Conservation (phyloP, 768 basidiomycete species). For the Macrolepiota dolichaula region DNA sequence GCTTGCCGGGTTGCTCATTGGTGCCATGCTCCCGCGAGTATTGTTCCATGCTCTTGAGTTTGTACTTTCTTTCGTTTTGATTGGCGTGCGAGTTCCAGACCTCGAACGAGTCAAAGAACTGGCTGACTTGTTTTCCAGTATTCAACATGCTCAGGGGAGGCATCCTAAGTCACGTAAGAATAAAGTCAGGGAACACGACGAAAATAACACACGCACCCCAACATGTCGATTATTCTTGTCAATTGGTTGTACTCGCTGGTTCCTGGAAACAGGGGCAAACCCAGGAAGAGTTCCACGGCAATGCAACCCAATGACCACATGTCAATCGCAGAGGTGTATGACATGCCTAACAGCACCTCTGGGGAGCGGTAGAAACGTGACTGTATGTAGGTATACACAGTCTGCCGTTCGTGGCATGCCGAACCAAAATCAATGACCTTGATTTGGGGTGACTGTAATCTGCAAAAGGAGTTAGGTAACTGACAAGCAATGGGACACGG, state of each 20-base stretch:
- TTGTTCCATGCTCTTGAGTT: constrained; percentile 89
- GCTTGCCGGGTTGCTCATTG: constrained; percentile 97
- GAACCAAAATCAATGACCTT: constrained; percentile 99
- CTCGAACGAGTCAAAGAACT: constrained; percentile 85
- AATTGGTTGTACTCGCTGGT: constrained; percentile 99
- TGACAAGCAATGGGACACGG: constrained; percentile 4
- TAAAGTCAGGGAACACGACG: neutral
- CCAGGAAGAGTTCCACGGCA: constrained; percentile 96
- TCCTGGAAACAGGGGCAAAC: constrained; percentile 94
- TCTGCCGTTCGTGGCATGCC: constrained; percentile 97
- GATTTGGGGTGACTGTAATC: constrained; percentile 95
- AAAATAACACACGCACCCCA: constrained; percentile 64
- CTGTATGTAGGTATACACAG: constrained; percentile 99
- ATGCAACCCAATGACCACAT: constrained; percentile 99
- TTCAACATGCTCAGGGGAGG: constrained; percentile 94
- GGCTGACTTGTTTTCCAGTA: constrained; percentile 89
- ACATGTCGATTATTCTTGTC: constrained; percentile 95
- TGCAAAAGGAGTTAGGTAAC: constrained; percentile 25
- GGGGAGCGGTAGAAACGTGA: constrained; percentile 98
- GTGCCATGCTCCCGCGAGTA: constrained; percentile 94
- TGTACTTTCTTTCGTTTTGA: constrained; percentile 78
- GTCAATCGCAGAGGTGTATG: constrained; percentile 94
- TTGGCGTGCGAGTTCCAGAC: constrained; percentile 61
- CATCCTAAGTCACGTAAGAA: constrained; percentile 43
- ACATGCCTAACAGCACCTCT: constrained; percentile 91